Evolutionary conservation across 225 moss, liverwort and hornwort genomes (phyloP).

Genomic region (Rhytidiadelphus loreus): DNA sequence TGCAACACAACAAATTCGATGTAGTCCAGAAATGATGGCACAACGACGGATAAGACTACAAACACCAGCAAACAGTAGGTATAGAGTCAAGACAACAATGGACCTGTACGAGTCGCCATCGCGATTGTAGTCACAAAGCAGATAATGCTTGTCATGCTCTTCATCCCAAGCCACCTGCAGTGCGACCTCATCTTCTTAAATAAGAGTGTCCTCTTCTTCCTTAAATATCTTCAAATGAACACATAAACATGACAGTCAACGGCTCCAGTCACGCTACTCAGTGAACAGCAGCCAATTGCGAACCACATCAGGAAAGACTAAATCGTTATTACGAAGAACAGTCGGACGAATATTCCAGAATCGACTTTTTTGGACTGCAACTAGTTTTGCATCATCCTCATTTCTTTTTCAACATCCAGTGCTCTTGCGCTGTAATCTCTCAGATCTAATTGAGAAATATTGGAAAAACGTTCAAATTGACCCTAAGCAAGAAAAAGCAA

Average conservation of each 20-base stretch:
- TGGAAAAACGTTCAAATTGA: background rate
- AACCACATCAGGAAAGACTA: background rate
- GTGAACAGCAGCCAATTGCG: background rate
- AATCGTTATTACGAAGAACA: background rate
- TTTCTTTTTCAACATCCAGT: background rate
- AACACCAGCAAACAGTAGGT: background rate
- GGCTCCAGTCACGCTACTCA: background rate
- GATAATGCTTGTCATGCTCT: conserved; percentile 51
- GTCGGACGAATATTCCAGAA: background rate
- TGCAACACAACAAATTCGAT: background rate
- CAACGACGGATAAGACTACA: background rate
- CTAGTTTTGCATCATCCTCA: background rate
- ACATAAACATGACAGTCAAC: background rate
- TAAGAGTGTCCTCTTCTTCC: background rate
- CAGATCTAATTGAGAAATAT: background rate
- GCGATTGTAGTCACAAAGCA: conserved; percentile 87
- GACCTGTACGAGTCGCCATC: conserved; percentile 87
- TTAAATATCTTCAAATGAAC: background rate
- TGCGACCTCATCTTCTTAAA: background rate
- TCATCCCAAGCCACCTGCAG: conserved; percentile 75
- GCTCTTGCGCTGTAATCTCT: background rate
- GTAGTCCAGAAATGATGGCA: background rate
- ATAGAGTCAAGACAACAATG: background rate
- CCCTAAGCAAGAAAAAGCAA: background rate
- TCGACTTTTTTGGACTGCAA: background rate